Evolutionary conservation across 2,329 filamentous ascomycete species (phyloP).

Genomic region (Colletotrichum sansevieriae): DNA sequence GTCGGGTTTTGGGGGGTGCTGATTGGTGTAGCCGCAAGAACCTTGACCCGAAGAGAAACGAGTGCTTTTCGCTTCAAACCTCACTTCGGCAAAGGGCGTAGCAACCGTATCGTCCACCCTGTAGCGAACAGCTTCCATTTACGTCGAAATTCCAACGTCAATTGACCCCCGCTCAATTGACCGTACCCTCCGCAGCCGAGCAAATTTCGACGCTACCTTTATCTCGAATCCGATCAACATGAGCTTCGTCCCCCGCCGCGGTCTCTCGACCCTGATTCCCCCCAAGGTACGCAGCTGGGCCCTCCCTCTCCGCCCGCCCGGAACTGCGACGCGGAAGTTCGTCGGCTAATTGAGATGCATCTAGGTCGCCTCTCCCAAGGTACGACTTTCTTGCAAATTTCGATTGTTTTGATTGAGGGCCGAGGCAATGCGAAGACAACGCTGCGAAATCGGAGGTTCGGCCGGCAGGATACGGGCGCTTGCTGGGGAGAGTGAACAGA

Average conservation of each 20-base stretch:
- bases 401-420: conserved; percentile 27
- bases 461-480: conserved; percentile 3
- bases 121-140: conserved; percentile 40
- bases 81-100: conserved; percentile 42
- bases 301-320: conserved; percentile 39
- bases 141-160: conserved; percentile 39
- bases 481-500: conserved; percentile 11
- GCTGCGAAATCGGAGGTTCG: conserved; percentile 26
- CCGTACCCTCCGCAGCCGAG: conserved; percentile 29
- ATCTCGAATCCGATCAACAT: conserved; percentile 69
- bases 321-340: not conserved
- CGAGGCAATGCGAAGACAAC: conserved; percentile 20
- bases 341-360: conserved; percentile 26
- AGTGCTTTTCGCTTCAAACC: conserved; percentile 61
- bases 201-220: conserved; percentile 43
- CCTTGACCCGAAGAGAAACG: conserved; percentile 57
- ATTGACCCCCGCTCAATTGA: conserved; percentile 42
- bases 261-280: conserved; percentile 97
- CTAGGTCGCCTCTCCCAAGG: conserved; percentile 85
- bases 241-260: conserved; percentile 92
- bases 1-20: conserved; percentile 46
- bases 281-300: conserved; percentile 82
- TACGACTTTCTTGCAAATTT: conserved; percentile 63
- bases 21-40: conserved; percentile 60
- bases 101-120: conserved; percentile 31